Evolutionary conservation across 495 filamentous ascomycete species (phyloP).

Genomic region (Xylaria scruposa): DNA sequence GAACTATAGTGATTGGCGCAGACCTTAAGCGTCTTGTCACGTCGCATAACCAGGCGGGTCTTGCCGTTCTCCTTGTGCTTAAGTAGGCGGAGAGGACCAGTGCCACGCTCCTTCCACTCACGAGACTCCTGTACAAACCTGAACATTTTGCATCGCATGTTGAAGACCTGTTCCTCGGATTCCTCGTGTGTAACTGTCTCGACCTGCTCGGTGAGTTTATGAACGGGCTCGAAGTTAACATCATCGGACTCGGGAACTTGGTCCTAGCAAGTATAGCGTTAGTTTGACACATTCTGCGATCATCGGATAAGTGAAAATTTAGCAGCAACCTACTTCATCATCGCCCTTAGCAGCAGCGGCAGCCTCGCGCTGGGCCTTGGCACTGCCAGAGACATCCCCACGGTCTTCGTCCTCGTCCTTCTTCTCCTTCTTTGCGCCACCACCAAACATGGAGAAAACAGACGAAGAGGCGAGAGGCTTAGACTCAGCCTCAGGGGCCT

Average conservation of each 20-base stretch:
- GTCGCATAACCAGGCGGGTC: conserved; percentile 96
- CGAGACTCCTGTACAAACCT: conserved; percentile 85
- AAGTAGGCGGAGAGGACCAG: conserved; percentile 91
- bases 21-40: conserved; percentile 99
- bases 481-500: conserved; percentile 46
- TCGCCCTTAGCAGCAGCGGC: conserved; percentile 60
- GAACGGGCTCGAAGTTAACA: conserved; percentile 95
- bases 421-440: conserved; percentile 86
- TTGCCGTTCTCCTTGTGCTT: conserved; percentile 99
- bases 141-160: conserved; percentile 99
- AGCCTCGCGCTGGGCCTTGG: conserved; percentile 80
- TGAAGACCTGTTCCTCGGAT: conserved; percentile 94
- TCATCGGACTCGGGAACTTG: conserved; percentile 83
- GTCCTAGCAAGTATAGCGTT: conserved; percentile 54
- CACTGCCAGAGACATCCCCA: conserved; percentile 82
- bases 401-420: conserved; percentile 73
- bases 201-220: conserved; percentile 92
- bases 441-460: conserved; percentile 98
- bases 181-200: conserved; percentile 99
- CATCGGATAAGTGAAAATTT: background rate
- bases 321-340: conserved; percentile 44
- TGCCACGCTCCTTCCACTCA: conserved; percentile 99
- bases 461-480: conserved; percentile 51
- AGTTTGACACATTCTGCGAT: background rate
- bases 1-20: conserved; percentile 99